These are phyloP conservation scores for Agrocybe chaxingu DNA, from an alignment of 768 basidiomycete species.

Conservation along the genomic window DNA sequence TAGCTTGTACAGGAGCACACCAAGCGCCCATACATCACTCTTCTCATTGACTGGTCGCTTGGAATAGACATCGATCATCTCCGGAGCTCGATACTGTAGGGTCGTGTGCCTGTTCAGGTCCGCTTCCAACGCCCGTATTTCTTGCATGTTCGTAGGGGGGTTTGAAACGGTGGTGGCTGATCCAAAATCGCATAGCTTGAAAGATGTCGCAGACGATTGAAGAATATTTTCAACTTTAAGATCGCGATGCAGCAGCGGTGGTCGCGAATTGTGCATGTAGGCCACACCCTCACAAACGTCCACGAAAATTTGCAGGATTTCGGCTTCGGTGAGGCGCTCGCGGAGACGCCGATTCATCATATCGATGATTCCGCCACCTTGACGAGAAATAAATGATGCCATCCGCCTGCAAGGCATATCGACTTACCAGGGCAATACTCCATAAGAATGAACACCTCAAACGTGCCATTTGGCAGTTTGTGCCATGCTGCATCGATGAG, in stretches of 20 bases:
- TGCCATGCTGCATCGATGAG: conserved; percentile 95
- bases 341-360: conserved; percentile 98
- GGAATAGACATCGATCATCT: conserved; percentile 92
- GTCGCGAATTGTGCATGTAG: conserved; percentile 91
- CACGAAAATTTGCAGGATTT: conserved; percentile 96
- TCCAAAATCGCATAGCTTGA: conserved; percentile 98
- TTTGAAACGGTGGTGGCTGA: conserved; percentile 78
- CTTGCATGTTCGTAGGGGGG: conserved; percentile 75
- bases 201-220: conserved; percentile 77
- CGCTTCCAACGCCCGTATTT: conserved; percentile 83
- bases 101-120: conserved; percentile 96
- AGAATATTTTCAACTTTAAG: conserved; percentile 99
- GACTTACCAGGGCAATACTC: conserved; percentile 87
- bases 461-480: conserved; percentile 75
- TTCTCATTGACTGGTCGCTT: conserved; percentile 88
- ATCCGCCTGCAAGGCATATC: neutral
- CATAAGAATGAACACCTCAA: conserved; percentile 99
- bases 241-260: conserved; percentile 92
- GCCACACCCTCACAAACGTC: conserved; percentile 98
- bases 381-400: conserved; percentile 9
- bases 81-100: conserved; percentile 96
- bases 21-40: conserved; percentile 97
- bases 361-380: conserved; percentile 98
- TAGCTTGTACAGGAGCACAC: conserved; percentile 94
- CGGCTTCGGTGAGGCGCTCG: conserved; percentile 91